Percentiles rank a stretch among this genome's conserved stretches.
phyloP scores from a whole-genome alignment of 176 grass and related monocot genomes.

The Rhynchospora tenuis region DNA sequence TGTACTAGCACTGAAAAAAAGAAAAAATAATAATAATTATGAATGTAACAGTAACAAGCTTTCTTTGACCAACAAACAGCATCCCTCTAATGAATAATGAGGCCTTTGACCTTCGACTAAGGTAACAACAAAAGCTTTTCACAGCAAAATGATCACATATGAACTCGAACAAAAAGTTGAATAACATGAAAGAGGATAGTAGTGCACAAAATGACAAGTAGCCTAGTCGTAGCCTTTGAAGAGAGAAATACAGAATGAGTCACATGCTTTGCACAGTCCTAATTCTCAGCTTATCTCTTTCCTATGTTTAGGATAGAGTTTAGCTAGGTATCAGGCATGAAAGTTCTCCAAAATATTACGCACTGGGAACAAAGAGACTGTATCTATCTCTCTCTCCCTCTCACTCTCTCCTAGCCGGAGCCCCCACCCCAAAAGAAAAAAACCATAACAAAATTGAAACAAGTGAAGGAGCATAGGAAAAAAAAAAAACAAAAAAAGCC shows the following conservation, averaged over 20 bases:
- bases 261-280: slow-evolving; percentile 11
- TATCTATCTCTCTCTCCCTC: not conserved
- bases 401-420: not conserved
- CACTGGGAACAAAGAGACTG: not conserved
- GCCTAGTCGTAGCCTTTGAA: slow-evolving; percentile 5
- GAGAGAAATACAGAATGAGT: not conserved
- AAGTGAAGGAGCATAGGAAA: not conserved
- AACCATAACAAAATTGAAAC: not conserved
- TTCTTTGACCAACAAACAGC: not conserved
- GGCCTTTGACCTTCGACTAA: not conserved
- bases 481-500: not conserved
- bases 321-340: not conserved
- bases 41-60: not conserved
- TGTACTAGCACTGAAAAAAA: not conserved
- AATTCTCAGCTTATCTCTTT: slow-evolving; percentile 5
- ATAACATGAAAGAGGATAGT: not conserved
- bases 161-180: not conserved
- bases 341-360: not conserved
- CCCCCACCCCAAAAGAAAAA: not conserved
- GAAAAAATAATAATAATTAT: too few relatives aligned
- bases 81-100: not conserved
- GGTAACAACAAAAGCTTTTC: not conserved
- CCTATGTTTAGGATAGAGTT: not conserved
- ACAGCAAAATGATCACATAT: not conserved
- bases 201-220: slow-evolving; percentile 5